These are phyloP conservation scores for Berkeleyomyces basicola DNA, from an alignment of 2,329 filamentous ascomycete species.

Conservation along the genomic window DNA sequence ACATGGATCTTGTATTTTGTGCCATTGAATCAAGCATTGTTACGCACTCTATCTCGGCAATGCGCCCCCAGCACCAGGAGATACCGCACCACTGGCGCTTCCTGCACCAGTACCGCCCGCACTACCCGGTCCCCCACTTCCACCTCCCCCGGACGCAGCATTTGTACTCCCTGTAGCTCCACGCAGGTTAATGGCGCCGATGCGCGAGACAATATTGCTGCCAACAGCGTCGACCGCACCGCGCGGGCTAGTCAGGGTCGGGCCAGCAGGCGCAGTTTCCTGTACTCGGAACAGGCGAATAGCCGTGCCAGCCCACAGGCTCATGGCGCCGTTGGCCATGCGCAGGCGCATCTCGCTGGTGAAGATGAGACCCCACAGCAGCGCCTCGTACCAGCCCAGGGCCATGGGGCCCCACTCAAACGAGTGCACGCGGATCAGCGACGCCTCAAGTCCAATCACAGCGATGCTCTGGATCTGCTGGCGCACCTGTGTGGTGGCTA, in stretches of 20 bases:
- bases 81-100: background rate
- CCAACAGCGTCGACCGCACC: slow-evolving; percentile 89
- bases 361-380: slow-evolving; percentile 89
- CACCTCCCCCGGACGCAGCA: too few relatives aligned
- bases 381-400: slow-evolving; percentile 87
- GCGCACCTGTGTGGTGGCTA: slow-evolving; percentile 30
- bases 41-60: background rate
- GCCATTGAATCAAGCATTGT: background rate
- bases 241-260: slow-evolving; percentile 66
- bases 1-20: background rate
- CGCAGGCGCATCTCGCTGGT: slow-evolving; percentile 75
- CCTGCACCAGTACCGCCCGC: background rate
- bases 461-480: slow-evolving; percentile 41
- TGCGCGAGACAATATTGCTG: slow-evolving; percentile 72
- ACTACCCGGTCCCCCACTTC: background rate
- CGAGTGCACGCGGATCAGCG: slow-evolving; percentile 60
- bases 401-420: slow-evolving; percentile 90
- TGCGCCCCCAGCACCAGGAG: background rate
- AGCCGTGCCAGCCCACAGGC: slow-evolving; percentile 65
- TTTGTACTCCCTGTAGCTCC: slow-evolving; percentile 20
- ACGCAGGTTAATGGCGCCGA: slow-evolving; percentile 63
- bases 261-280: slow-evolving; percentile 63
- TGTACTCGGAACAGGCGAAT: slow-evolving; percentile 85
- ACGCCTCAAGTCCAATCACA: slow-evolving; percentile 57
- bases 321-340: slow-evolving; percentile 69